A percentile compares a stretch with the other conserved stretches of the same genome.
Evolutionary conservation across 1,139 yeast species (phyloP).

Genomic region (Hemisphaericaspora xylanilytica): DNA sequence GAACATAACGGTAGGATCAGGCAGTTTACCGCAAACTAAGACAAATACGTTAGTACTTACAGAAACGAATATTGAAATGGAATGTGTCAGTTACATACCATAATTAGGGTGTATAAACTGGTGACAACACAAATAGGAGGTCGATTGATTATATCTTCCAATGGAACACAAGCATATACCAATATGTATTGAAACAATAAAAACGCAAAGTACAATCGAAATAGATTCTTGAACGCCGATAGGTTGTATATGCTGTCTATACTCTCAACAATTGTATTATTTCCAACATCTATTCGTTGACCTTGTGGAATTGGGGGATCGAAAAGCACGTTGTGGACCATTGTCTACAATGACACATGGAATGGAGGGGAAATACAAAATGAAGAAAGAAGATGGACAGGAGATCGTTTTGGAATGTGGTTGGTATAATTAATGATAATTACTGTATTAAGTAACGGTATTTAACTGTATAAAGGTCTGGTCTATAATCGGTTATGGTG

Average conservation of each 20-base stretch:
- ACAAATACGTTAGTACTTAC: constrained; percentile 8
- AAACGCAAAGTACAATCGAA: constrained; percentile 27
- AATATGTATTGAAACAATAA: constrained; percentile 38
- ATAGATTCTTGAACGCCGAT: constrained; percentile 18
- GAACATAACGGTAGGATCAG: constrained; percentile 22
- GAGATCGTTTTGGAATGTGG: no score
- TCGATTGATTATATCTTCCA: constrained; percentile 40
- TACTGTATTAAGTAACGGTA: not conserved
- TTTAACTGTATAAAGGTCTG: no score
- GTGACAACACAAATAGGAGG: constrained; percentile 33
- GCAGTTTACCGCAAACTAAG: constrained; percentile 26
- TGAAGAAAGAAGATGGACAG: no score
- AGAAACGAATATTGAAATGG: constrained; percentile 1
- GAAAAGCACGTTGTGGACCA: constrained; percentile 20
- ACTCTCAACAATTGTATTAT: constrained; percentile 18
- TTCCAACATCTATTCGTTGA: constrained; percentile 23
- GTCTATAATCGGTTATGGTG: no score
- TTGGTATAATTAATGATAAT: not conserved
- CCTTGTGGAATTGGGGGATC: constrained; percentile 20
- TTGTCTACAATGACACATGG: not conserved
- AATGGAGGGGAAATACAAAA: not conserved
- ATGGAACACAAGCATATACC: constrained; percentile 42
- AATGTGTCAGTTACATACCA: constrained; percentile 23
- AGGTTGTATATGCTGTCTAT: constrained; percentile 23
- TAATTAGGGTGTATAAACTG: constrained; percentile 24